phyloP scores from a whole-genome alignment of 2,329 filamentous ascomycete species.

The Talaromyces sp. region DNA sequence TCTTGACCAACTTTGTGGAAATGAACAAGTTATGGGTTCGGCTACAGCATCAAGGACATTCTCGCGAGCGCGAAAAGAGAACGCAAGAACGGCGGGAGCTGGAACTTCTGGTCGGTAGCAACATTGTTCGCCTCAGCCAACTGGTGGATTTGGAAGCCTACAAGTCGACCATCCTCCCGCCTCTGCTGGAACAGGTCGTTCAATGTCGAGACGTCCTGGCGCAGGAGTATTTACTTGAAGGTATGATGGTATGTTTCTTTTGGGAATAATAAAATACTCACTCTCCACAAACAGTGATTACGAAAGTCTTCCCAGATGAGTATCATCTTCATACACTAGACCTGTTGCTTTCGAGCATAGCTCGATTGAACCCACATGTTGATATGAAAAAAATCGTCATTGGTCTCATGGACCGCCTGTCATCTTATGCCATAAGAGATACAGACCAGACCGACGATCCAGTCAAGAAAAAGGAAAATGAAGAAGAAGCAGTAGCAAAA shows the following conservation, averaged over 20 bases:
- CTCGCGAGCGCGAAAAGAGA: constrained; percentile 84
- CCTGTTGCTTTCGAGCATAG: constrained; percentile 88
- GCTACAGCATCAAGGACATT: constrained; percentile 94
- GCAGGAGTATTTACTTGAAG: constrained; percentile 92
- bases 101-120: constrained; percentile 92
- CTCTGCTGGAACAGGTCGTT: constrained; percentile 91
- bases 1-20: constrained; percentile 97
- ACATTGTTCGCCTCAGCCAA: constrained; percentile 90
- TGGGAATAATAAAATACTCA: constrained; percentile 19
- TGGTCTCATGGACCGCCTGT: constrained; percentile 92
- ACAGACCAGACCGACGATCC: constrained; percentile 64
- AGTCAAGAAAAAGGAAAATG: constrained; percentile 68
- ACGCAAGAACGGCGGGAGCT: constrained; percentile 93
- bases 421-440: constrained; percentile 89
- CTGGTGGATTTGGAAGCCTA: constrained; percentile 92
- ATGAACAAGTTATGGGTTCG: constrained; percentile 99
- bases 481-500: constrained; percentile 75
- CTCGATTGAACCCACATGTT: constrained; percentile 88
- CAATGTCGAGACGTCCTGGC: constrained; percentile 95
- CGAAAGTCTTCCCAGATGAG: constrained; percentile 97
- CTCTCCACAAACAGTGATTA: constrained; percentile 63
- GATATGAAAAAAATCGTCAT: constrained; percentile 98
- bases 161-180: constrained; percentile 81
- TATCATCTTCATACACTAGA: constrained; percentile 96
- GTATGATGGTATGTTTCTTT: constrained; percentile 25